phyloP scores from a whole-genome alignment of 305 asterid genomes.

The Fraxinus greggii region DNA sequence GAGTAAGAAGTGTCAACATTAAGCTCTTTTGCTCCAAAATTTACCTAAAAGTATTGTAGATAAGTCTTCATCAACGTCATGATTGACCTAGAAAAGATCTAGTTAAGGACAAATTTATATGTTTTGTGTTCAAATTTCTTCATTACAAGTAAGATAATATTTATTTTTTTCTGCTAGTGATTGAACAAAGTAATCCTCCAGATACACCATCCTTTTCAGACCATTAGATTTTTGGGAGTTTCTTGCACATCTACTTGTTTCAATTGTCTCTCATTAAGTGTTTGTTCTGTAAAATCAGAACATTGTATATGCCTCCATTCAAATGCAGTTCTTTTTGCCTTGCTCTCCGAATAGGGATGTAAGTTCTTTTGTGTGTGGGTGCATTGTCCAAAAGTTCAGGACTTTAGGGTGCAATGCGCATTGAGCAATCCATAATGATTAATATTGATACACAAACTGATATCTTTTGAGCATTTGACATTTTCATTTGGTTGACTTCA shows the following conservation, averaged over 20 bases:
- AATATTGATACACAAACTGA: background rate
- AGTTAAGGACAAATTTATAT: background rate
- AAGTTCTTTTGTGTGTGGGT: background rate
- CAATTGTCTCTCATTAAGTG: background rate
- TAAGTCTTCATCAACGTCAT: background rate
- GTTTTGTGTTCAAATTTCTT: background rate
- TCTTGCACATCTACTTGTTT: background rate
- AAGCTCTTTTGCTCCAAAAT: background rate
- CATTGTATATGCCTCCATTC: background rate
- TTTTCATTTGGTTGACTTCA: background rate
- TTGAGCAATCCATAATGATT: background rate
- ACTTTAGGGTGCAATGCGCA: background rate
- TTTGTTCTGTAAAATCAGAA: background rate
- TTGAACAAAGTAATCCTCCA: background rate
- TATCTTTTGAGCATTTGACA: background rate
- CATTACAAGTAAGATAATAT: background rate
- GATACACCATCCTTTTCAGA: background rate
- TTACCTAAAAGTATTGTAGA: background rate
- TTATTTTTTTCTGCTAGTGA: background rate
- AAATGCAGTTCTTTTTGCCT: background rate
- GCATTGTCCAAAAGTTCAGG: background rate
- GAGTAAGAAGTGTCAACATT: background rate
- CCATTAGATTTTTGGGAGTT: background rate
- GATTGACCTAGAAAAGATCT: background rate
- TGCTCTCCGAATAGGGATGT: background rate